Evolutionary conservation across 2,329 filamentous ascomycete genomes (phyloP).

Genomic region (Neonectria coccinea): DNA sequence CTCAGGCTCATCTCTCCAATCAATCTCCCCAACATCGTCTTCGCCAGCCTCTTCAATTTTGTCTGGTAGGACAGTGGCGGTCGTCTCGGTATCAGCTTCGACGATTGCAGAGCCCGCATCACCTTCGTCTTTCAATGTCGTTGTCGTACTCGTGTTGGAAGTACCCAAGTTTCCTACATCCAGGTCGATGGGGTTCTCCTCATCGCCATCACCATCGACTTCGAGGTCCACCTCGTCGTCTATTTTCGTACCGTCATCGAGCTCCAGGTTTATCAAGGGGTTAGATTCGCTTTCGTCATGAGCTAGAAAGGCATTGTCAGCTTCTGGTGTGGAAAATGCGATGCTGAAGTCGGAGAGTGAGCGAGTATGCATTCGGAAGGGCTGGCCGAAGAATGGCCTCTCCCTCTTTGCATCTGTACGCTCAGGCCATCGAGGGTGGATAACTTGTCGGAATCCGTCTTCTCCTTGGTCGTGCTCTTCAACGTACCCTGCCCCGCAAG

Average conservation of each 20-base stretch:
- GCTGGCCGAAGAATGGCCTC: conserved; percentile 4
- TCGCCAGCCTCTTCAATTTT: conserved; percentile 30
- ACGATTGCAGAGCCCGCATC: conserved; percentile 43
- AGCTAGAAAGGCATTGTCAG: conserved; percentile 45
- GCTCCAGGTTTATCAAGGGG: conserved; percentile 42
- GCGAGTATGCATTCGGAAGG: conserved; percentile 21
- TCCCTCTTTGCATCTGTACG: not conserved
- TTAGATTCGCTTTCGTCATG: conserved; percentile 41
- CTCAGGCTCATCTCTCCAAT: conserved; percentile 48
- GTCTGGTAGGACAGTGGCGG: conserved; percentile 39
- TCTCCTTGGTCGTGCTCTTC: conserved; percentile 35
- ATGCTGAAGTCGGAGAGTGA: conserved; percentile 34
- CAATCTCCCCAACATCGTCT: conserved; percentile 46
- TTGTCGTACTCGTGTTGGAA: conserved; percentile 47
- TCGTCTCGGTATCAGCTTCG: conserved; percentile 39
- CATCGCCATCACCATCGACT: conserved; percentile 32
- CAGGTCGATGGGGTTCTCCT: conserved; percentile 30
- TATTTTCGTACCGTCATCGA: conserved; percentile 37
- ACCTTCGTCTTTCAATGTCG: conserved; percentile 50
- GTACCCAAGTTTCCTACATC: conserved; percentile 31
- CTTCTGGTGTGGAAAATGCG: conserved; percentile 36
- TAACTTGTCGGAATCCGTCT: conserved; percentile 27
- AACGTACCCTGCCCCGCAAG: conserved; percentile 32
- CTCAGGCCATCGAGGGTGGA: conserved; percentile 15
- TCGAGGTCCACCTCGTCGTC: conserved; percentile 36